Base-by-base conservation (phyloP, 73 alveolate species). In the Tetrahymena elliotti region DNA sequence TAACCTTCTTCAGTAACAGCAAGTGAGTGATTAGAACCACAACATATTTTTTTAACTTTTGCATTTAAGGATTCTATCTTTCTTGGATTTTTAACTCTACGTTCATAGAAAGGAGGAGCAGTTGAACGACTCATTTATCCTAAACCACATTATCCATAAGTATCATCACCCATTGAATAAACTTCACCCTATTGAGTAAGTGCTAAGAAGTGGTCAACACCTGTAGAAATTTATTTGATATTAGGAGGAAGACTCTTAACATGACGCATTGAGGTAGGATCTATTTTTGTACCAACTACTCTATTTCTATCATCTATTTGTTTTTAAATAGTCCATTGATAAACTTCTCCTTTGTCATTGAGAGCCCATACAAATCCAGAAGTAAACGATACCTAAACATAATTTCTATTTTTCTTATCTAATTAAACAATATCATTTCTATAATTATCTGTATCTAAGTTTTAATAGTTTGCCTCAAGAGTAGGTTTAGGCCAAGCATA, bases 111-210 rank as follows among this genome's bases (percentile, higher is more conserved):
- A 13, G 98, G 99, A 6, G 98, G 97, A n/a, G 97, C 95, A 18
- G 97, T 84, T 6, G 94, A 88, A 93, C 99, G 96, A 37, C 96
- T 97, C 35, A 84, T 95, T 1, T 93, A 94, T 9, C 98, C 97
- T 93, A 96, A 94, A 52, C 99, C 99, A 94, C 99, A 98, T 93
- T 98, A 92, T 12, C 99, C 99, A 83, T 94, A 96, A 4, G 99
- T 98, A 96, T 98, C 99, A 95, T 98, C 99, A 31, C 99, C 99
- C 99, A 98, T 98, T 4, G 99, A 96, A 93, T 92, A 98, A 38
- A 97, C 96, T 34, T 93, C 94, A 3, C 99, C 99, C 35, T 97
- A 95, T 24, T 96, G 52, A 88, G 96, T 96, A 22, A 97, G 93
- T 12, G 98, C 98, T 13, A 98, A 54, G 96, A 98, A 97, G 93